Base-by-base conservation (phyloP, 805 yeast species). In the Zygosaccharomyces kombuchaensis region DNA sequence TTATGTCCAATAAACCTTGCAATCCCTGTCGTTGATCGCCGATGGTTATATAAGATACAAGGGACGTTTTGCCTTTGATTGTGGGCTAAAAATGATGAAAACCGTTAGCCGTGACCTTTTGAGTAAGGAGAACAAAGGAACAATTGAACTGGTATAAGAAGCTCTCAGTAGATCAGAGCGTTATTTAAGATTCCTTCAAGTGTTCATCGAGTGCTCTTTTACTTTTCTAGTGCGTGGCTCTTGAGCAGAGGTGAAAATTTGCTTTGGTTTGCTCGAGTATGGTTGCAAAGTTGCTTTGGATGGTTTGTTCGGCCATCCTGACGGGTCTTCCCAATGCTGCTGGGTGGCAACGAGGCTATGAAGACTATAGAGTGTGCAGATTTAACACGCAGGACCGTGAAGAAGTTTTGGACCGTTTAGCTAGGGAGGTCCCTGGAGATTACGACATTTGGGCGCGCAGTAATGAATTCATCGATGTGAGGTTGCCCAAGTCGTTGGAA, bases 401-500 rank as follows among this genome's bases (percentile, higher is more conserved):
- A 6, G 34, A 43, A n/a, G 31, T 55, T 0, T 21, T 57, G 4
- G 26, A 43, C 3, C 47, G 53, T 16, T 19, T 54, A 10, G 48
- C 50, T n/a, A 27, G 22, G 19, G 48, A 53, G 4, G 5, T 46
- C n/a, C 52, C 59, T 4, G 35, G 40, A 7, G 55, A 57, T 35
- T 57, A 52, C 19, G 69, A 68, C 35, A 58, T 73, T 3, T 84
- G 90, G 90, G 78, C 74, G n/a, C 50, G 61, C 0, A 71, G 68
- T 44, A 21, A 52, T 1, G 59, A 67, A 6, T 80, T 74, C 27
- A 65, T 78, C 12, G 87, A 82, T 58, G 47, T 81, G 5, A 67
- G 68, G 42, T 36, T 63, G 12, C 55, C 54, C 8, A 44, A 50
- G 12, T 38, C 43, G 14, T 25, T 55, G 2, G 43, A 52, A 9